These are phyloP conservation scores for Domatiomyces catenatus DNA, from an alignment of 2,329 filamentous ascomycete species.

Conservation along the genomic window DNA sequence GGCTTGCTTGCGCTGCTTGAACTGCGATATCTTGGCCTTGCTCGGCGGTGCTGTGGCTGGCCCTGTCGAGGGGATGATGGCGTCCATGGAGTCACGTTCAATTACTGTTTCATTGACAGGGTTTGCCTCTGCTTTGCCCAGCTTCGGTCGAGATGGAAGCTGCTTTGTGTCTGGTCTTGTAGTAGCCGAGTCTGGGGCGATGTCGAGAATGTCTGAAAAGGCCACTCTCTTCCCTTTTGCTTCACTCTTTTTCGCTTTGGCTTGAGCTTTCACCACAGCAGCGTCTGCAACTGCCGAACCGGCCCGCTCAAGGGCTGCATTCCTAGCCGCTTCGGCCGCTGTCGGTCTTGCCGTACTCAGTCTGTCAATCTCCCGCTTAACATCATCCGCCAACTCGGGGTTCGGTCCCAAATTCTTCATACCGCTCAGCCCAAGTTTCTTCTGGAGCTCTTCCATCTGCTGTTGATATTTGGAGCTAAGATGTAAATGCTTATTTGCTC, in stretches of 20 bases:
- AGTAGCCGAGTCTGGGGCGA: constrained; percentile 22
- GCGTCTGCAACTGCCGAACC: constrained; percentile 1
- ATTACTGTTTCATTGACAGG: constrained; percentile 3
- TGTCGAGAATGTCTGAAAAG: constrained; percentile 52
- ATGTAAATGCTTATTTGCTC: constrained; percentile 51
- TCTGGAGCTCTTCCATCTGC: constrained; percentile 74
- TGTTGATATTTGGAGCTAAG: constrained; percentile 60
- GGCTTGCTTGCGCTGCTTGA: background rate
- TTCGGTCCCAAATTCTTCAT: constrained; percentile 44
- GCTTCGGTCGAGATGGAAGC: constrained; percentile 15
- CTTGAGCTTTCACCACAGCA: constrained; percentile 17
- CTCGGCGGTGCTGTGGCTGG: constrained; percentile 10
- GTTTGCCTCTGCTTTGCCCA: constrained; percentile 8
- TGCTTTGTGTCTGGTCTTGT: background rate
- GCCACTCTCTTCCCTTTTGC: constrained; percentile 48
- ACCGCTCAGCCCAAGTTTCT: constrained; percentile 47
- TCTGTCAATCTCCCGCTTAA: background rate
- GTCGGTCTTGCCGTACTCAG: constrained; percentile 7
- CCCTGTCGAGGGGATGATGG: constrained; percentile 8
- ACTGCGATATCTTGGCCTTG: background rate
- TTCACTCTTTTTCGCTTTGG: constrained; percentile 50
- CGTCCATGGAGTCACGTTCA: background rate
- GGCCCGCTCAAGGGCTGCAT: constrained; percentile 10
- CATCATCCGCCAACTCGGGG: constrained; percentile 2
- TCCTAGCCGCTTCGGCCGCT: constrained; percentile 18